Percentiles rank a stretch among this genome's conserved stretches.
These are phyloP conservation scores for Pythium sp. DNA, from an alignment of 352 stramenopile genomes.

Conservation along the genomic window DNA sequence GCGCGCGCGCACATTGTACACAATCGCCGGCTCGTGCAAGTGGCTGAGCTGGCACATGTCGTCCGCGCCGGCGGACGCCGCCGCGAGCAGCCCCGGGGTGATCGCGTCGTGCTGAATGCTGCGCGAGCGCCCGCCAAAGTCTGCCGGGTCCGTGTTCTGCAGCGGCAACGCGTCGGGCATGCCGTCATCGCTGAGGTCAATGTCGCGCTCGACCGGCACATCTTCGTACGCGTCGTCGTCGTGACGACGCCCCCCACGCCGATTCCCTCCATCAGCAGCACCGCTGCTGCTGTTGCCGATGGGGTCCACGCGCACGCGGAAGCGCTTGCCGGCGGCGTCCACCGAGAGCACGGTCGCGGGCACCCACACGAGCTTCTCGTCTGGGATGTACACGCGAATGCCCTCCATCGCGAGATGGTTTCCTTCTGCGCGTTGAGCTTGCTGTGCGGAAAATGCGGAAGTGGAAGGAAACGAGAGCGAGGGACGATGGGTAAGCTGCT, in stretches of 20 bases:
- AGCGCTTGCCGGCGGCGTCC: conserved; percentile 53
- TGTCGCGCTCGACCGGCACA: conserved; percentile 36
- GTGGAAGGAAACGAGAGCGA: neutral
- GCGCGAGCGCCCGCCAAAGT: conserved; percentile 5
- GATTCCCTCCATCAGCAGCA: neutral
- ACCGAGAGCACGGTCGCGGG: conserved; percentile 73
- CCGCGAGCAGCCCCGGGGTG: conserved; percentile 26
- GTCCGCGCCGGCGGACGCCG: conserved; percentile 44
- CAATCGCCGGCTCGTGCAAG: conserved; percentile 89
- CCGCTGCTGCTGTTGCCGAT: conserved; percentile 13
- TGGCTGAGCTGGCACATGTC: conserved; percentile 87
- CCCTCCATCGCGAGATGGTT: conserved; percentile 55
- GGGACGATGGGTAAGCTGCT: neutral
- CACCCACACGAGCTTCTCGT: conserved; percentile 79
- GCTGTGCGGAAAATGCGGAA: conserved; percentile 4
- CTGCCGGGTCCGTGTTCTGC: conserved; percentile 44
- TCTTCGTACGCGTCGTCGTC: conserved; percentile 23
- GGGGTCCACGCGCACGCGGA: conserved; percentile 58
- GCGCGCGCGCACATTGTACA: conserved; percentile 89
- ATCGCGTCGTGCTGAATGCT: conserved; percentile 20
- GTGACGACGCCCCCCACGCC: neutral
- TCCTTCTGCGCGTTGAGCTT: neutral
- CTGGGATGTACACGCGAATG: conserved; percentile 77
- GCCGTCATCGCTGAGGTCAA: conserved; percentile 67
- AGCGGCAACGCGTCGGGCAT: conserved; percentile 80